These are phyloP conservation scores for Triadica sebifera DNA, from an alignment of 345 rosid genomes.

Conservation along the genomic window DNA sequence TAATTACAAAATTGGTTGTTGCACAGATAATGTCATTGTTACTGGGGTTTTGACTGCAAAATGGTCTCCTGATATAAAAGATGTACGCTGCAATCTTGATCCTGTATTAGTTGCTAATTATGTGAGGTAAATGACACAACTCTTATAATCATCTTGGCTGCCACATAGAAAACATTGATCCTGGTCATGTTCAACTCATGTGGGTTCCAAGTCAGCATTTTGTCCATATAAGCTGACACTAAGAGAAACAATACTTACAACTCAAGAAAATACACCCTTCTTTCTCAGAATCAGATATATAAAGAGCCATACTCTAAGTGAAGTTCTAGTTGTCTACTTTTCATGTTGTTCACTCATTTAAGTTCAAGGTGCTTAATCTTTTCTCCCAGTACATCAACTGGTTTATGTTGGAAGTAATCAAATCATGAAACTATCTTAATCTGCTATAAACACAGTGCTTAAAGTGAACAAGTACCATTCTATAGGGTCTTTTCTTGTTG, in stretches of 20 bases:
- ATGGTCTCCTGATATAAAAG: slow-evolving; percentile 93
- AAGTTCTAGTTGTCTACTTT: too few relatives aligned
- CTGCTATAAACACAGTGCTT: not conserved
- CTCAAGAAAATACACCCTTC: too few relatives aligned
- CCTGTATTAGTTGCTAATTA: slow-evolving; percentile 81
- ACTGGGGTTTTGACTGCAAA: slow-evolving; percentile 85
- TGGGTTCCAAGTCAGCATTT: not conserved
- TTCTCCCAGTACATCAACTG: not conserved
- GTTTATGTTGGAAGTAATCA: not conserved
- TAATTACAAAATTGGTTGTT: not conserved
- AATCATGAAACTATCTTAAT: not conserved
- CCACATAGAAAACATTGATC: not conserved
- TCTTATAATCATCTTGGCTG: not conserved
- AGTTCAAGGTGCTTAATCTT: not conserved
- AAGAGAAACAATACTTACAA: too few relatives aligned
- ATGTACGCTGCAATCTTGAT: slow-evolving; percentile 92
- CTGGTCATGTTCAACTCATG: not conserved
- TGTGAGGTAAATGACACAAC: slow-evolving; percentile 54
- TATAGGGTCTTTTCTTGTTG: not conserved
- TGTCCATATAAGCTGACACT: not conserved
- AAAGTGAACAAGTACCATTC: not conserved
- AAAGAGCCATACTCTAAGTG: not conserved
- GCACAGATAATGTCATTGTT: slow-evolving; percentile 78
- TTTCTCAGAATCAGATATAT: not conserved
- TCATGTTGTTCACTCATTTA: not conserved